A percentile compares a stretch with the other conserved stretches of the same genome.
phyloP scores from a whole-genome alignment of 2,329 filamentous ascomycete species.

The Calonectria ilicicola region DNA sequence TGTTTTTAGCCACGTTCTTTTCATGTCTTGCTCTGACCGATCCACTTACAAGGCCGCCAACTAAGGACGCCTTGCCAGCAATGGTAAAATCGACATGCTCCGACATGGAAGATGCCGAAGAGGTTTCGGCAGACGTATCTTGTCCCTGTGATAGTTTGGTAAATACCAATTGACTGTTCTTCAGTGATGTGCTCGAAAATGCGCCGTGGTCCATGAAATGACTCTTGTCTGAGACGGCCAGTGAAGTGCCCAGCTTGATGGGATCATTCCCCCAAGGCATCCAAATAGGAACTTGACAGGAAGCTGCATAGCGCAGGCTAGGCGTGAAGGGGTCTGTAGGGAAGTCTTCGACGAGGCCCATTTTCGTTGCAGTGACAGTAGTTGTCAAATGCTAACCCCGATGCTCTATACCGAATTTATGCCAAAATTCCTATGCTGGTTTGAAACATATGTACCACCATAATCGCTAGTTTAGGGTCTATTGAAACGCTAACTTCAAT shows the following conservation, averaged over 20 bases:
- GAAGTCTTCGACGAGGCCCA: slow-evolving; percentile 1
- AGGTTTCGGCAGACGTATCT: background rate
- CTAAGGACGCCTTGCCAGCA: background rate
- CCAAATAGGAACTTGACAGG: background rate
- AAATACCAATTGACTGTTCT: background rate
- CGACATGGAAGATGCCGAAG: background rate
- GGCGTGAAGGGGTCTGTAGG: background rate
- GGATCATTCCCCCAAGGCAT: background rate
- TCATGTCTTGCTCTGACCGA: background rate
- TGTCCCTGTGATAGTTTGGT: background rate
- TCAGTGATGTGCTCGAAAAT: background rate
- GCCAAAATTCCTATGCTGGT: background rate
- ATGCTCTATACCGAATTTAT: background rate
- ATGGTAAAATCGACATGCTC: background rate
- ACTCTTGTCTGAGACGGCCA: background rate
- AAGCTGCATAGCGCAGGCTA: background rate
- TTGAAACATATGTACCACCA: background rate
- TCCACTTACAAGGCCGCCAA: background rate
- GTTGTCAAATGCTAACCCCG: background rate
- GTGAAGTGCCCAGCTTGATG: background rate
- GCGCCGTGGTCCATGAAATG: background rate
- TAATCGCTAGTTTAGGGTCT: background rate
- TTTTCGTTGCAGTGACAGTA: background rate
- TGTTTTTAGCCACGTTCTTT: background rate
- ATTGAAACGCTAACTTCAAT: background rate